phyloP scores from a whole-genome alignment of 768 basidiomycete species.

The Lyophyllum decastes region DNA sequence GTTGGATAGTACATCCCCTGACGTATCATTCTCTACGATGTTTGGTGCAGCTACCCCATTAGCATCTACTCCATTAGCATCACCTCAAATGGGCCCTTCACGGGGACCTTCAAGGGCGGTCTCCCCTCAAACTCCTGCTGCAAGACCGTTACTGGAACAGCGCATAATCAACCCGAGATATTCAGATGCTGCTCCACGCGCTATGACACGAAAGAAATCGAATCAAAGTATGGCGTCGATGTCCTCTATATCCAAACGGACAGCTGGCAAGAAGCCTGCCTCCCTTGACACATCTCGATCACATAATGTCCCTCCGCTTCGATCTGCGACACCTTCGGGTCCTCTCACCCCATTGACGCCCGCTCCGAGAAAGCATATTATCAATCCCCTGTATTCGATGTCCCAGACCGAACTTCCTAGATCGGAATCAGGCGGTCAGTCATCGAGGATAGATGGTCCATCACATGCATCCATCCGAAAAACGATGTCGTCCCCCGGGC shows the following conservation, averaged over 20 bases:
- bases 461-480: slow-evolving; percentile 36
- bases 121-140: slow-evolving; percentile 17
- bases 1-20: slow-evolving; percentile 52
- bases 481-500: slow-evolving; percentile 54
- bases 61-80: slow-evolving; percentile 37
- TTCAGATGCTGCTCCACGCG: slow-evolving; percentile 21
- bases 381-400: slow-evolving; percentile 51
- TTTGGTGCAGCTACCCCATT: slow-evolving; percentile 29
- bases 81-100: slow-evolving; percentile 22
- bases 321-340: slow-evolving; percentile 66
- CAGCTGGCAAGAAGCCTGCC: slow-evolving; percentile 23
- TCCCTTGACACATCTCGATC: slow-evolving; percentile 30
- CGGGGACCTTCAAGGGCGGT: slow-evolving; percentile 14
- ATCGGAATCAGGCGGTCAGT: slow-evolving; percentile 11
- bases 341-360: slow-evolving; percentile 65
- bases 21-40: slow-evolving; percentile 43
- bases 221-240: slow-evolving; percentile 25
- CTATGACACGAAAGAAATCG: slow-evolving; percentile 30
- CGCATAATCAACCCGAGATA: slow-evolving; percentile 41
- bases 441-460: slow-evolving; percentile 7
- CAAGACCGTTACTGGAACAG: slow-evolving; percentile 39
- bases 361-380: slow-evolving; percentile 56
- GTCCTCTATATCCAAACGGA: slow-evolving; percentile 27
- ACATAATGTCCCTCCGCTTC: slow-evolving; percentile 48
- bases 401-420: slow-evolving; percentile 56